Percentiles rank a stretch among this genome's conserved stretches.
Evolutionary conservation across 306 rosid species (phyloP).

Genomic region (Rosa chinensis): DNA sequence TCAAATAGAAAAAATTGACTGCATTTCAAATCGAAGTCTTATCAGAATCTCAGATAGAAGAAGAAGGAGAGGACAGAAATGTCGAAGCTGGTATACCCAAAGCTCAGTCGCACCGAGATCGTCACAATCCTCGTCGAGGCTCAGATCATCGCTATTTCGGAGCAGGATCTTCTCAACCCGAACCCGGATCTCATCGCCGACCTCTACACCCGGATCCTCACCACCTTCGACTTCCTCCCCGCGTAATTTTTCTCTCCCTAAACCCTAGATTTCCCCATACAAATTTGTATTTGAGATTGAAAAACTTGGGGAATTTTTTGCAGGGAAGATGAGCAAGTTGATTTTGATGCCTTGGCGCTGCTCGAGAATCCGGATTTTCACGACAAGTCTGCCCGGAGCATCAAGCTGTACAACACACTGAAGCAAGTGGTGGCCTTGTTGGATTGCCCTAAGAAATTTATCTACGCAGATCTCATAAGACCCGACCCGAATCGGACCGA

Average conservation of each 20-base stretch:
- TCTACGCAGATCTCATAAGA: constrained; percentile 51
- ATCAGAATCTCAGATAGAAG: no score
- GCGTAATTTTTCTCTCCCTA: constrained; percentile 24
- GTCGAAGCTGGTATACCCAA: constrained; percentile 72
- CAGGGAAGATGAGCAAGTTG: constrained; percentile 85
- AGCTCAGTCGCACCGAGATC: constrained; percentile 54
- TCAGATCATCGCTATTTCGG: constrained; percentile 57
- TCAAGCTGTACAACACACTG: constrained; percentile 45
- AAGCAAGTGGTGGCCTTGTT: constrained; percentile 53
- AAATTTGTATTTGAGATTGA: no score
- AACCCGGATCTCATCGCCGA: constrained; percentile 48
- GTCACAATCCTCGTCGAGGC: constrained; percentile 31
- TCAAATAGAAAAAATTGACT: no score
- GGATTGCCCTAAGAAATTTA: constrained; percentile 56
- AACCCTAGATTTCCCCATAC: no score
- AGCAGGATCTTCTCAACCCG: constrained; percentile 55
- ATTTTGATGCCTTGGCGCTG: constrained; percentile 66
- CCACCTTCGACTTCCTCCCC: constrained; percentile 45
- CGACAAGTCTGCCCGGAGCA: constrained; percentile 41
- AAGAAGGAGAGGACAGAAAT: neutral
- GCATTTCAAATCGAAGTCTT: no score
- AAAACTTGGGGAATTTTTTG: neutral
- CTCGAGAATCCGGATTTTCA: constrained; percentile 74
- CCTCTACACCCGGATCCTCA: constrained; percentile 59
- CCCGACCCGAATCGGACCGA: constrained; percentile 64